A percentile compares a stretch with the other conserved stretches of the same genome.
Conservation (phyloP, 2,329 filamentous ascomycete genomes). For the Colletotrichum lupini region DNA sequence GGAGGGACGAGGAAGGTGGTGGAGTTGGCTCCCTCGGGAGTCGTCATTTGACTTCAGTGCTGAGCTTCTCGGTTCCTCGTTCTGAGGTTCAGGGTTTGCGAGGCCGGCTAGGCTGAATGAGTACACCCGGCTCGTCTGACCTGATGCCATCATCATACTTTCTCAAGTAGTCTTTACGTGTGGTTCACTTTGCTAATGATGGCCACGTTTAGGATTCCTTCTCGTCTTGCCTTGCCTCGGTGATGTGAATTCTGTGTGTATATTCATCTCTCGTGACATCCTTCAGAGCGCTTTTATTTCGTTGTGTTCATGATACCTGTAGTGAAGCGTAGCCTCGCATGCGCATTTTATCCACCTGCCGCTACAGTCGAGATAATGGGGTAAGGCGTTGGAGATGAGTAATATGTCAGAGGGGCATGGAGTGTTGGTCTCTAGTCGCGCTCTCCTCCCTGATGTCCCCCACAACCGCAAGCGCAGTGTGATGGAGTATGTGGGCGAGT, state of each 20-base stretch:
- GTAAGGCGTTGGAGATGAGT: too few species aligned
- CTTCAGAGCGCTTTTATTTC: background rate
- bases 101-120: conserved; percentile 73
- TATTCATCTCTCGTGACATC: background rate
- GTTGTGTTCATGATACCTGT: background rate
- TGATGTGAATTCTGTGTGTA: background rate
- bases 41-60: conserved; percentile 73
- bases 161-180: background rate
- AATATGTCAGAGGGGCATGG: too few species aligned
- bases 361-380: background rate
- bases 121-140: conserved; percentile 75
- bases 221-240: background rate
- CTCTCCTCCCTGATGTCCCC: too few species aligned
- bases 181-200: conserved; percentile 9
- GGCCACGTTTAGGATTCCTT: background rate
- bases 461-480: too few species aligned
- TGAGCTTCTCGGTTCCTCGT: conserved; percentile 36
- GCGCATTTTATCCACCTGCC: background rate
- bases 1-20: conserved; percentile 76
- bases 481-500: too few species aligned
- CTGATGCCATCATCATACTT: background rate
- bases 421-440: too few species aligned
- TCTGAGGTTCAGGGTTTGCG: conserved; percentile 56
- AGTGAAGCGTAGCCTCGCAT: background rate
- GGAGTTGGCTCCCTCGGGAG: conserved; percentile 67